phyloP scores from a whole-genome alignment of 805 yeast genomes.

The Priceomyces haplophilus region DNA sequence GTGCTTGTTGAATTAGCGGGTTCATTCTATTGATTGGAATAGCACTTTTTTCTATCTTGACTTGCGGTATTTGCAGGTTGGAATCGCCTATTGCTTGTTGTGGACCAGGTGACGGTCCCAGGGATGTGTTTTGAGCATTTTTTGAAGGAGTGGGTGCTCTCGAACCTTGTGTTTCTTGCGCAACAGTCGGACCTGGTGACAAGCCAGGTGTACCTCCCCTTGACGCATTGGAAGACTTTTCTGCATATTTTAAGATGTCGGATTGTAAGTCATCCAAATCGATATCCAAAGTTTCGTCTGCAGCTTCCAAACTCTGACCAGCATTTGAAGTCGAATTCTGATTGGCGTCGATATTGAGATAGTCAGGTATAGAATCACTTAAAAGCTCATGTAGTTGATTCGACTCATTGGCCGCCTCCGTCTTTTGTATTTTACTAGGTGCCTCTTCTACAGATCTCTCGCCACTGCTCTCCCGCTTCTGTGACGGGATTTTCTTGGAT shows the following conservation, averaged over 20 bases:
- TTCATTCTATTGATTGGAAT: conserved; percentile 9
- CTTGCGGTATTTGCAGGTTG: not conserved
- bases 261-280: conserved; percentile 21
- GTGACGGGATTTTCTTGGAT: not conserved
- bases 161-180: not conserved
- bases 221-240: not conserved
- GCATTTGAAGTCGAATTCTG: not conserved
- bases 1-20: conserved; percentile 10
- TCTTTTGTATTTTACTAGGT: conserved; percentile 11
- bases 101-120: not conserved
- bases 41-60: not conserved
- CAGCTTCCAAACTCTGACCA: not conserved
- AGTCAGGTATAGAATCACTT: conserved; percentile 19
- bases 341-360: conserved; percentile 1
- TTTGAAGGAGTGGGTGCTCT: not conserved
- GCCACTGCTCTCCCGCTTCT: conserved; percentile 7
- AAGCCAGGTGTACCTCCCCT: conserved; percentile 2
- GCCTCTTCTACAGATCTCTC: conserved; percentile 3
- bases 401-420: conserved; percentile 5
- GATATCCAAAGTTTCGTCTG: conserved; percentile 10
- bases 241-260: conserved; percentile 13
- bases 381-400: conserved; percentile 25
- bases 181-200: not conserved
- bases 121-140: not conserved
- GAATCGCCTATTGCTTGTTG: not conserved